Conservation (phyloP, 1,284 basidiomycete genomes). For the Trichosporon sp. region DNA sequence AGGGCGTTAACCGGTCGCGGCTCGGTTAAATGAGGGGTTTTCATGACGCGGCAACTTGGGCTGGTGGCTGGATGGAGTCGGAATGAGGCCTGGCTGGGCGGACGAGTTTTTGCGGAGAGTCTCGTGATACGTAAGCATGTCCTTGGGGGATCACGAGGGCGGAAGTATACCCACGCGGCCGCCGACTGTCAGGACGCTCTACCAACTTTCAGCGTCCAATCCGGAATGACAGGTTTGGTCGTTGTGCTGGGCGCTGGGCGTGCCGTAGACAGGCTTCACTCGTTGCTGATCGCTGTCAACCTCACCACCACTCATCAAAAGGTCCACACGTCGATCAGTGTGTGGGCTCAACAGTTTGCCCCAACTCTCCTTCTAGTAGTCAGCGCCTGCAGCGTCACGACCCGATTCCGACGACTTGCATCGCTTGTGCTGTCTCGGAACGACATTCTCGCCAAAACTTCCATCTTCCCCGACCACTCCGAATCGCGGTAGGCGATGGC, state of each 20-base stretch:
- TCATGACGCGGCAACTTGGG: neutral
- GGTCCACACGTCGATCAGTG: too few species aligned
- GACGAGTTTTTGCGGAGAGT: neutral
- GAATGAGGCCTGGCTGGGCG: neutral
- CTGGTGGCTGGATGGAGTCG: neutral
- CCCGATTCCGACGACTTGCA: too few species aligned
- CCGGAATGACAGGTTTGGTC: neutral
- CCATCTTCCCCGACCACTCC: neutral
- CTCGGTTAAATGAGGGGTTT: slow-evolving; percentile 9
- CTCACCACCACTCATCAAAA: too few species aligned
- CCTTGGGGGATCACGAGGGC: neutral
- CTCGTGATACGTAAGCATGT: neutral
- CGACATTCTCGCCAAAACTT: neutral
- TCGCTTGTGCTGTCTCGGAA: too few species aligned
- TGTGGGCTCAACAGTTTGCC: too few species aligned
- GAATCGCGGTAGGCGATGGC: slow-evolving; percentile 45
- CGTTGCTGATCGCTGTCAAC: too few species aligned
- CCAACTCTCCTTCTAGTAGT: too few species aligned
- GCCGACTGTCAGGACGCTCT: neutral
- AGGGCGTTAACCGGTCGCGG: neutral
- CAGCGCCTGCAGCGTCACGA: too few species aligned
- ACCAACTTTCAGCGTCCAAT: neutral
- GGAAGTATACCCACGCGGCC: neutral
- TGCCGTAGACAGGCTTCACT: too few species aligned
- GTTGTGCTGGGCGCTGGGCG: too few species aligned